Conservation (phyloP, 2,329 filamentous ascomycete species). For the Fusarium sp. region DNA sequence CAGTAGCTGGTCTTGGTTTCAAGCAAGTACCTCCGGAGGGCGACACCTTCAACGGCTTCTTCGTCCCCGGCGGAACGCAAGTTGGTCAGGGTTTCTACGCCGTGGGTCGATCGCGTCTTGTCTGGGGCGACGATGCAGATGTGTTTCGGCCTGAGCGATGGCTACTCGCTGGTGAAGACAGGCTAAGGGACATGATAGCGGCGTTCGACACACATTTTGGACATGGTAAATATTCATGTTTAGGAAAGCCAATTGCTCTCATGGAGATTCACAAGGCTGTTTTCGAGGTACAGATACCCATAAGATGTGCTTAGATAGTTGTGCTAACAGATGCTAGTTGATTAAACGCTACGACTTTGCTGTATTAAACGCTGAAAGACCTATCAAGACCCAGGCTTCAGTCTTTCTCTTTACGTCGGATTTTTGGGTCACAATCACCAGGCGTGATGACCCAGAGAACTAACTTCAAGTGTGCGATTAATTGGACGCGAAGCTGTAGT, state of each 20-base stretch:
- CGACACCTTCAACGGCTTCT: constrained; percentile 62
- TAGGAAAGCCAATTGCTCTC: constrained; percentile 60
- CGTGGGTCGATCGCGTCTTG: constrained; percentile 59
- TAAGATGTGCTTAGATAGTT: accelerated
- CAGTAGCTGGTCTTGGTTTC: constrained; percentile 65
- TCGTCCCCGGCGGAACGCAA: constrained; percentile 63
- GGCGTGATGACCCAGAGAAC: constrained; percentile 11
- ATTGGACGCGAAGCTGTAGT: background rate
- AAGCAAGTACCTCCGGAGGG: constrained; percentile 65
- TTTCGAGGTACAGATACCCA: constrained; percentile 55
- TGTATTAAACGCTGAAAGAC: constrained; percentile 48
- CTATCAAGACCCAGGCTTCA: constrained; percentile 50
- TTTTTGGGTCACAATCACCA: constrained; percentile 51
- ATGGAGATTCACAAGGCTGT: constrained; percentile 63
- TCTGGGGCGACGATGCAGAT: constrained; percentile 65
- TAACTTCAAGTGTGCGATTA: background rate
- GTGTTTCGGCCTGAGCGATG: constrained; percentile 66
- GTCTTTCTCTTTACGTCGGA: constrained; percentile 52
- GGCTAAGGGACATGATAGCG: constrained; percentile 51
- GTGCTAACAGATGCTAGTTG: constrained; percentile 38
- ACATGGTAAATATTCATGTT: constrained; percentile 57
- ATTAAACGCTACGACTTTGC: constrained; percentile 51
- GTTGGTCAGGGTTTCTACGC: constrained; percentile 68
- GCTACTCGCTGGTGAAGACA: constrained; percentile 54
- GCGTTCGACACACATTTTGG: constrained; percentile 60